These are phyloP conservation scores for Ceratocystis destructans DNA, from an alignment of 2,329 filamentous ascomycete species.

Conservation along the genomic window DNA sequence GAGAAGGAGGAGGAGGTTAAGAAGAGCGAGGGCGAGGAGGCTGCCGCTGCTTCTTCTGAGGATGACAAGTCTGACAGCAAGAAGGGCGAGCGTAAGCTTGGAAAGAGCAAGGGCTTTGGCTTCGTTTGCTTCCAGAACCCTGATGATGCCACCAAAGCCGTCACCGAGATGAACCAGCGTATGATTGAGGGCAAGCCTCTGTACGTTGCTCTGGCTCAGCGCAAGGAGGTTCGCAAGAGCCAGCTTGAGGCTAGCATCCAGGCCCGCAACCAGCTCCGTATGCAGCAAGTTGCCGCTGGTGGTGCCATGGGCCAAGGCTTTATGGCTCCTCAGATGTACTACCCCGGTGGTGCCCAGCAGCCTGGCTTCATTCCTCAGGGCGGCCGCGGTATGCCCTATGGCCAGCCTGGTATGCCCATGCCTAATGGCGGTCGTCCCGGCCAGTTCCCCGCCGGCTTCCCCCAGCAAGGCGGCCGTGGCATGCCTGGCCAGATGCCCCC, in stretches of 20 bases:
- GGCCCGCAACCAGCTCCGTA: constrained; percentile 93
- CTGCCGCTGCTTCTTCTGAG: constrained; percentile 42
- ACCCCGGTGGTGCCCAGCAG: constrained; percentile 60
- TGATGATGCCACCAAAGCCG: constrained; percentile 96
- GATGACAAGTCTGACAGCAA: constrained; percentile 33
- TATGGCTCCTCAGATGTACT: constrained; percentile 89
- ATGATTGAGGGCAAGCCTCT: constrained; percentile 96
- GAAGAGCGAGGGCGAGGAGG: constrained; percentile 38
- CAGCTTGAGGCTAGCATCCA: constrained; percentile 99
- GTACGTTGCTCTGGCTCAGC: constrained; percentile 94
- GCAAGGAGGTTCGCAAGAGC: constrained; percentile 98
- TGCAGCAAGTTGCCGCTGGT: constrained; percentile 90
- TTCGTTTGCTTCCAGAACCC: constrained; percentile 99
- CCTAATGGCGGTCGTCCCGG: constrained; percentile 71
- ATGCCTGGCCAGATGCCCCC: constrained; percentile 78
- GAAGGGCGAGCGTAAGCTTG: constrained; percentile 53
- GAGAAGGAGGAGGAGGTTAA: constrained; percentile 38
- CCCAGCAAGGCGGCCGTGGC: constrained; percentile 75
- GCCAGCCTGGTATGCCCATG: constrained; percentile 51
- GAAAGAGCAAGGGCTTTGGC: constrained; percentile 99
- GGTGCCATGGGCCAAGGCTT: constrained; percentile 77
- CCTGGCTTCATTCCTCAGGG: constrained; percentile 53
- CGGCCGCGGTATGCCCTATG: constrained; percentile 53
- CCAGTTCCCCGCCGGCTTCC: constrained; percentile 71
- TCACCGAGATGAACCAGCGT: constrained; percentile 99